These are phyloP conservation scores for Aspergillus pseudoviridinutans DNA, from an alignment of 2,329 filamentous ascomycete species.

Conservation along the genomic window DNA sequence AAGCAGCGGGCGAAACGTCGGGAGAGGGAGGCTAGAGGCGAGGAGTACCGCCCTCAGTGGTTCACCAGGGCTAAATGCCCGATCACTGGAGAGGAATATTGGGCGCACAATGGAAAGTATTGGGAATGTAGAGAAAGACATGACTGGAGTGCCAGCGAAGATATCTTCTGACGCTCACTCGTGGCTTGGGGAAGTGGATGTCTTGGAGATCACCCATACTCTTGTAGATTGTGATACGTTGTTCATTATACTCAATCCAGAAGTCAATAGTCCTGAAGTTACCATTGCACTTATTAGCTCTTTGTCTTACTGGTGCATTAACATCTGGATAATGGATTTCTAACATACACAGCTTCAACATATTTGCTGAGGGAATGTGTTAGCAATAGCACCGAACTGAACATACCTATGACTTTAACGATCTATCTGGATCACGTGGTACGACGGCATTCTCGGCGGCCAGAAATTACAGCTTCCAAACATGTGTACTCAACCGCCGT, in stretches of 20 bases:
- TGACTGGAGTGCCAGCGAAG: slow-evolving; percentile 69
- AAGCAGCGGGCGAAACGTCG: slow-evolving; percentile 76
- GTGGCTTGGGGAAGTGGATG: too few relatives aligned
- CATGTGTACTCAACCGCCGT: not conserved
- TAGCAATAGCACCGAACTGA: not conserved
- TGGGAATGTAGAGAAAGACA: slow-evolving; percentile 66
- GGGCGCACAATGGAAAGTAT: slow-evolving; percentile 85
- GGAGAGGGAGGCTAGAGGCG: slow-evolving; percentile 69
- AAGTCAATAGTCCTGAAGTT: not conserved
- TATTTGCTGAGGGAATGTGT: not conserved
- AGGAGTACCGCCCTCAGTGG: slow-evolving; percentile 82
- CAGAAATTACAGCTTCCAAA: not conserved
- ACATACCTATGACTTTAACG: not conserved
- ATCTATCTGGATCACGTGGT: not conserved
- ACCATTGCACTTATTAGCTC: not conserved
- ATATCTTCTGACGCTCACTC: slow-evolving; percentile 55
- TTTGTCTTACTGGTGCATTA: not conserved
- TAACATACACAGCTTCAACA: not conserved
- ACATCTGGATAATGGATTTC: not conserved
- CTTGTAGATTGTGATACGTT: not conserved
- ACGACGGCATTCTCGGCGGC: not conserved
- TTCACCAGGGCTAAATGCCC: slow-evolving; percentile 71
- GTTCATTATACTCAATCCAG: not conserved
- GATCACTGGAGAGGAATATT: slow-evolving; percentile 82
- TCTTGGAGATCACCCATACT: not conserved